Conservation (phyloP, 1,139 yeast genomes). For the Yamadazyma kanchanaburiensis region DNA sequence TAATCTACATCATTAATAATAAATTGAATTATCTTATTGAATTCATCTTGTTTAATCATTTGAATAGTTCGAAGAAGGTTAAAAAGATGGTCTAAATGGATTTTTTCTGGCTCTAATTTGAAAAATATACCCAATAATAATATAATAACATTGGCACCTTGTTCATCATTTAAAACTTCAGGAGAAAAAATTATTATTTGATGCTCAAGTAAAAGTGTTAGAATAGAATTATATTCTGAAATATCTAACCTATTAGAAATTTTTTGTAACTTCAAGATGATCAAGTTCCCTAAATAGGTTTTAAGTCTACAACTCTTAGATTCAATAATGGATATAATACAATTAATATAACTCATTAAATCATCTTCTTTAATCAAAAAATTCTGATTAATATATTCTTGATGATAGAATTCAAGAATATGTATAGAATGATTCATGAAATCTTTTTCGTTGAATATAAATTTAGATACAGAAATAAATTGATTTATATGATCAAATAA, state of each 20-base stretch:
- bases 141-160: constrained; percentile 28
- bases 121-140: constrained; percentile 30
- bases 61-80: constrained; percentile 35
- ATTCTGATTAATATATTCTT: constrained; percentile 21
- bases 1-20: constrained; percentile 16
- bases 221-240: constrained; percentile 17
- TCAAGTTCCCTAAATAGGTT: constrained; percentile 25
- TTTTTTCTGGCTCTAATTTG: constrained; percentile 16
- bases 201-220: constrained; percentile 38
- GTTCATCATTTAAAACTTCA: constrained; percentile 27
- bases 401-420: constrained; percentile 20
- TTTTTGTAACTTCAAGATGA: constrained; percentile 24
- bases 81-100: constrained; percentile 26
- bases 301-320: constrained; percentile 18
- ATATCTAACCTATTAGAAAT: constrained; percentile 10
- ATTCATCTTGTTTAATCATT: constrained; percentile 29
- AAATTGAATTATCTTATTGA: constrained; percentile 15
- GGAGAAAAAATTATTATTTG: constrained; percentile 39
- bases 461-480: constrained; percentile 31
- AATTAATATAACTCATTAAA: constrained; percentile 24
- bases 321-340: constrained; percentile 35
- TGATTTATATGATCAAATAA: constrained; percentile 36
- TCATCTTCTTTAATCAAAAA: constrained; percentile 23
- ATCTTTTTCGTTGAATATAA: constrained; percentile 33
- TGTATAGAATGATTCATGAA: constrained; percentile 26